phyloP scores from a whole-genome alignment of 148 eudicot genomes.

The Fallopia convolvulus region DNA sequence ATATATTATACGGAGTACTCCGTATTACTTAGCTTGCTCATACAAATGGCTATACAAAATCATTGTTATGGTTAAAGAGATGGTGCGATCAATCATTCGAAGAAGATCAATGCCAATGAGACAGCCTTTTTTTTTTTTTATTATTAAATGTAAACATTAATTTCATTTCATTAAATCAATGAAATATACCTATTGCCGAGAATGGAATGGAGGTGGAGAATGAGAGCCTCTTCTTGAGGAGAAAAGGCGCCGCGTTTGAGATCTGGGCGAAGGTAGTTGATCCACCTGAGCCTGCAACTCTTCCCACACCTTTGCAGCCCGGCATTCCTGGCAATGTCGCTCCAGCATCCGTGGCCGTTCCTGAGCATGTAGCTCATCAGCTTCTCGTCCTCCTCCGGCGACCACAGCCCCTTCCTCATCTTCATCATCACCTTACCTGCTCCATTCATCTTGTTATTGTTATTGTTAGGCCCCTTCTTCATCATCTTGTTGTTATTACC shows the following conservation, averaged over 20 bases:
- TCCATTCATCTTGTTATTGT: background rate
- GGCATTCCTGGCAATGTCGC: conserved; percentile 66
- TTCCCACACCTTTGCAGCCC: conserved; percentile 68
- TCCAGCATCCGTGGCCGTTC: conserved; percentile 75
- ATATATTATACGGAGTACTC: too few relatives aligned
- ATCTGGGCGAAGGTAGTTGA: conserved; percentile 66
- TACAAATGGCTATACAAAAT: too few relatives aligned
- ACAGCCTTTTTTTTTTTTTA: too few relatives aligned
- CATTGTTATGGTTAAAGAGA: too few relatives aligned
- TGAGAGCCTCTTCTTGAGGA: conserved; percentile 53
- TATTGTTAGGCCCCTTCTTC: background rate
- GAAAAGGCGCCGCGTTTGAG: conserved; percentile 78
- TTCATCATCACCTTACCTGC: conserved; percentile 14
- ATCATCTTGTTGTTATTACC: background rate
- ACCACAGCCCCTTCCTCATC: conserved; percentile 72
- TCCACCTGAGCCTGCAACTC: conserved; percentile 75
- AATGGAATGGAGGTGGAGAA: conserved; percentile 57
- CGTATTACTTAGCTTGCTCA: too few relatives aligned
- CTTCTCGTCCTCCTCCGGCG: conserved; percentile 83
- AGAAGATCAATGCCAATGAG: too few relatives aligned
- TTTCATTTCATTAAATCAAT: too few relatives aligned
- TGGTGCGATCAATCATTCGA: too few relatives aligned
- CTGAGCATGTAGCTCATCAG: conserved; percentile 58
- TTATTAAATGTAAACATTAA: too few relatives aligned
- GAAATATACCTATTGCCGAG: conserved; percentile 61